Evolutionary conservation across 139 green algal genomes (phyloP), one percentile per base, ranked within the genome.

Genomic region (Bryopsis sp.): DNA sequence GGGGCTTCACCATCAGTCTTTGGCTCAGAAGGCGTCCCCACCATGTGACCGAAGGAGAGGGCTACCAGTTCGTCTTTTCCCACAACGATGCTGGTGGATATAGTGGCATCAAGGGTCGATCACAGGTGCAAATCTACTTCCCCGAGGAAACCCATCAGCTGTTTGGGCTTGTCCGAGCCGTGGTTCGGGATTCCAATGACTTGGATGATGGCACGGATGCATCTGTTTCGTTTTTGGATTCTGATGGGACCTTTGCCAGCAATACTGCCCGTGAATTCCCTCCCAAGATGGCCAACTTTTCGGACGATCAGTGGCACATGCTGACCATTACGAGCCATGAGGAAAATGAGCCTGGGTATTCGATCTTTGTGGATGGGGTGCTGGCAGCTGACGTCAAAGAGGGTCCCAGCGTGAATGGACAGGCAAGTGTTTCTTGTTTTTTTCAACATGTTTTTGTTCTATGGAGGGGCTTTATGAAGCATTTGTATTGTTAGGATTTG

Each of bases 31-130:
- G n/a, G 24, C 54, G n/a, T 63, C n/a, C 7, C 7, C 24, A 63
- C 11, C n/a, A 29, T 34, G 8, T 63, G 24, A 34, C 11, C n/a
- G 54, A 63, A 15, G 54, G n/a, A 33, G 15, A 15, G 8, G 24
- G n/a, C 11, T 63, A 35, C 26, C 11, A 63, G 54, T 63, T 63
- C n/a, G 54, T 63, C n/a, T 63, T 63, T 34, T 63, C 54, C 7
- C 54, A 63, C 19, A 63, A 15, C 11, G 54, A 29, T 15, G 7
- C 54, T n/a, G n/a, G 19, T 36, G n/a, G n/a, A 19, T 34, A 50
- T 50, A 50, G 11, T 50, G 43, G 43, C 15, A 26, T 50, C 11
- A 50, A 11, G 15, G 43, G 15, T 50, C 43, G 11, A 26, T 26
- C 11, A 26, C 43, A 50, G 43, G 11, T 50, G 11, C 43, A 50